phyloP scores from a whole-genome alignment of 2,329 filamentous ascomycete genomes.

The Hypocrella siamensis region DNA sequence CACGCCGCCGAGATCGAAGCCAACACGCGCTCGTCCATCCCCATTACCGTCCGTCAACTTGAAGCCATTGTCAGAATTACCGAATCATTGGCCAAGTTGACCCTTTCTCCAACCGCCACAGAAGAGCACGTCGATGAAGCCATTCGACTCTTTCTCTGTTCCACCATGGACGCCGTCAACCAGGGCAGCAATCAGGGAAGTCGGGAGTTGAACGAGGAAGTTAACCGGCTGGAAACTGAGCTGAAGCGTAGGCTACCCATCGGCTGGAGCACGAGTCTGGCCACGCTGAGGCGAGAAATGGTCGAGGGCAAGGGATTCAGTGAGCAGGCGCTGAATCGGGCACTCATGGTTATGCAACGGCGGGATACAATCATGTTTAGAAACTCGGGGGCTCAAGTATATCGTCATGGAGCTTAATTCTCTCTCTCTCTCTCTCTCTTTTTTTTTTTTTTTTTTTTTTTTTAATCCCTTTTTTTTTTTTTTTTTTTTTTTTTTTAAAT shows the following conservation, averaged over 20 bases:
- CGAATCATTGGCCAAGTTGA: conserved; percentile 85
- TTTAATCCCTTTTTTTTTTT: background rate
- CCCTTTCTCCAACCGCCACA: conserved; percentile 70
- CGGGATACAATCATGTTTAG: conserved; percentile 75
- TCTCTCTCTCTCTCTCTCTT: background rate
- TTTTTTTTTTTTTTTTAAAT: conserved; percentile 8
- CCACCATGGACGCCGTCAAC: conserved; percentile 94
- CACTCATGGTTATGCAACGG: conserved; percentile 72
- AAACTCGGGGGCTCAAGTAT: conserved; percentile 60
- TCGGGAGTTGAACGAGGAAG: conserved; percentile 83
- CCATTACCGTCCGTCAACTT: conserved; percentile 92
- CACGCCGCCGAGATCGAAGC: conserved; percentile 81
- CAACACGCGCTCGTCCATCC: conserved; percentile 82
- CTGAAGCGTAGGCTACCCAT: conserved; percentile 77
- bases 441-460: conserved; percentile 9
- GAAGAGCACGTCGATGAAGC: conserved; percentile 93
- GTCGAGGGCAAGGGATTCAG: conserved; percentile 82
- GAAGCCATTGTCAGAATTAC: conserved; percentile 96
- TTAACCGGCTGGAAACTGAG: conserved; percentile 74
- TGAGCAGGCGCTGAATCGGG: conserved; percentile 71
- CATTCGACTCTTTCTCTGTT: conserved; percentile 88
- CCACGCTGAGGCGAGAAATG: conserved; percentile 76
- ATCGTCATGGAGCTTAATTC: conserved; percentile 52
- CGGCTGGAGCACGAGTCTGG: conserved; percentile 85
- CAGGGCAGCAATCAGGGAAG: conserved; percentile 73